phyloP scores from a whole-genome alignment of 352 stramenopile species.

The Elongisporangium anandrum region DNA sequence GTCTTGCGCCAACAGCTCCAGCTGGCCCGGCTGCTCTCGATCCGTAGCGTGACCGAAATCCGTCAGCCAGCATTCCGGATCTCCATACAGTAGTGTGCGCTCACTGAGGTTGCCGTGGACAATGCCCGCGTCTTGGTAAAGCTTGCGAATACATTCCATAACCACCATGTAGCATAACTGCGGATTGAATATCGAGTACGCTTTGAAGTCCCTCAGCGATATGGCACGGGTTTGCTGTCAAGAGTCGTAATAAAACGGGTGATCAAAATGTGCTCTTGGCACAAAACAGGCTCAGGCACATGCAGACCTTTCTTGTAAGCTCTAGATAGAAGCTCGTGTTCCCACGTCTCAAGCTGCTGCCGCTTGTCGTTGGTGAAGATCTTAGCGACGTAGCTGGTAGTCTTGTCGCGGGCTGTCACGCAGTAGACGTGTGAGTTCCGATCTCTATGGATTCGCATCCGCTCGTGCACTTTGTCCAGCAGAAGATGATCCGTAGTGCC shows the following conservation, averaged over 20 bases:
- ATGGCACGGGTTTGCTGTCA: no score
- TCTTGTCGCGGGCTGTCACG: no score
- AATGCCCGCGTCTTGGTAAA: slow-evolving; percentile 56
- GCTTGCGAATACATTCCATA: slow-evolving; percentile 28
- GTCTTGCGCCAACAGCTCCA: slow-evolving; percentile 54
- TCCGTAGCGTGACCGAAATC: slow-evolving; percentile 84
- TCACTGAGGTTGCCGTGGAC: slow-evolving; percentile 43
- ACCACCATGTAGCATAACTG: slow-evolving; percentile 42
- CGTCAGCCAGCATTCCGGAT: slow-evolving; percentile 71
- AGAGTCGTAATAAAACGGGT: no score
- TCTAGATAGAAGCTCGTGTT: slow-evolving; percentile 32
- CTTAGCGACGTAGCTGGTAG: no score
- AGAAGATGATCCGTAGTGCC: slow-evolving; percentile 47
- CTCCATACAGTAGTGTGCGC: slow-evolving; percentile 70
- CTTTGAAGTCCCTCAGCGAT: no score
- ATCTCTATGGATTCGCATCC: no score
- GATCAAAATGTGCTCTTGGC: no score
- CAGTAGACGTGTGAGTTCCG: no score
- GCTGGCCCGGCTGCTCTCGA: slow-evolving; percentile 43
- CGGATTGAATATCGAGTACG: no score
- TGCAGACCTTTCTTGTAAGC: slow-evolving; percentile 23
- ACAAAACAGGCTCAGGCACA: slow-evolving; percentile 26
- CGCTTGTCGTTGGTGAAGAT: slow-evolving; percentile 53
- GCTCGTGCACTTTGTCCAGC: slow-evolving; percentile 5
- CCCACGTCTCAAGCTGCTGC: slow-evolving; percentile 47